phyloP scores from a whole-genome alignment of 2,329 filamentous ascomycete species.

The Rutstroemia sp. region DNA sequence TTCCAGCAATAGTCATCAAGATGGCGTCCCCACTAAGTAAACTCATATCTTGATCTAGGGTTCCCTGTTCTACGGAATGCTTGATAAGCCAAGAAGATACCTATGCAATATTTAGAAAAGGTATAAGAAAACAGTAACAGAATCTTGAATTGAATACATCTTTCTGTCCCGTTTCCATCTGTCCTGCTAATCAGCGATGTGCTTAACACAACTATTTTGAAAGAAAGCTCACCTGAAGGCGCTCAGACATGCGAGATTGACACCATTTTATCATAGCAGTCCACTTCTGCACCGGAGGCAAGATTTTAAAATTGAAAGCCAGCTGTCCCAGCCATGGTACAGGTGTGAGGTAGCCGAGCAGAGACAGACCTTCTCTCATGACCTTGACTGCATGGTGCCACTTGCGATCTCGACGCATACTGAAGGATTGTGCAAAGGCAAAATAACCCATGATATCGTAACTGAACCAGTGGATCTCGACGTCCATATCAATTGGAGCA shows the following conservation, averaged over 20 bases:
- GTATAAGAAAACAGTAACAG: no score
- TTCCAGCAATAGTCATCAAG: no score
- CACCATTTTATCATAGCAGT: slow-evolving; percentile 11
- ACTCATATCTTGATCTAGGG: no score
- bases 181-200: no score
- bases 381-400: slow-evolving; percentile 9
- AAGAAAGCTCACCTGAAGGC: not conserved
- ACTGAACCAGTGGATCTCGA: not conserved
- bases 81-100: no score
- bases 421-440: not conserved
- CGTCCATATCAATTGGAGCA: no score
- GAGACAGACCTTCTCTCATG: slow-evolving; percentile 6
- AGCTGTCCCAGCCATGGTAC: slow-evolving; percentile 20
- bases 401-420: not conserved
- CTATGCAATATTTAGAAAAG: no score
- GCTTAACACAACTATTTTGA: no score
- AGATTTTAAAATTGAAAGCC: not conserved
- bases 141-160: no score
- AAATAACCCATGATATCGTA: slow-evolving; percentile 1
- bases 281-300: slow-evolving; percentile 1
- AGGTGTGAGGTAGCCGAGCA: slow-evolving; percentile 11
- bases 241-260: slow-evolving; percentile 31
- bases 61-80: no score
- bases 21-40: no score
- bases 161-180: no score